phyloP scores from a whole-genome alignment of 2,329 filamentous ascomycete species.

The Cladosporium austrohemisphaericum region DNA sequence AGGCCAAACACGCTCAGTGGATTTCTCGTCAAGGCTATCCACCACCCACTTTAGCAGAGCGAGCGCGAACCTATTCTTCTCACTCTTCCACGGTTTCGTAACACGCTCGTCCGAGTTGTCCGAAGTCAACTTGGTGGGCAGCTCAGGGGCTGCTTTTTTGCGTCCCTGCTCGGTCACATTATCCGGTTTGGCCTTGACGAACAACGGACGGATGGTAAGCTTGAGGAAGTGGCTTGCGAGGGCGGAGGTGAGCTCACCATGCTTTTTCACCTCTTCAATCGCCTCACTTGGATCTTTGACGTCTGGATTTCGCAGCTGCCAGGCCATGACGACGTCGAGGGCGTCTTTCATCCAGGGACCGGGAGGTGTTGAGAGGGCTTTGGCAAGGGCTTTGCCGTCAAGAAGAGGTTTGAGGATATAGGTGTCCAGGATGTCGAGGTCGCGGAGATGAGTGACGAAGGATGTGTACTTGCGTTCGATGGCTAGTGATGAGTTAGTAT shows the following conservation, averaged over 20 bases:
- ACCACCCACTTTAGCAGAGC: slow-evolving; percentile 62
- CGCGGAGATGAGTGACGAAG: slow-evolving; percentile 52
- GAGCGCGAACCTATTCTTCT: slow-evolving; percentile 47
- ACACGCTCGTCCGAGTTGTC: slow-evolving; percentile 36
- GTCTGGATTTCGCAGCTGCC: slow-evolving; percentile 80
- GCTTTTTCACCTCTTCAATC: slow-evolving; percentile 42
- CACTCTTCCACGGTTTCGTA: slow-evolving; percentile 60
- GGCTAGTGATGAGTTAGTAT: slow-evolving; percentile 28
- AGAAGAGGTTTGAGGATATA: slow-evolving; percentile 51
- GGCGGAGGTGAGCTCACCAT: slow-evolving; percentile 48
- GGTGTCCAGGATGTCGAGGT: slow-evolving; percentile 50
- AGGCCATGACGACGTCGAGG: slow-evolving; percentile 74
- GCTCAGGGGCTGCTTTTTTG: slow-evolving; percentile 46
- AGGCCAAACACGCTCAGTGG: slow-evolving; percentile 59
- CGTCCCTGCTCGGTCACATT: slow-evolving; percentile 57
- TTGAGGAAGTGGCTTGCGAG: slow-evolving; percentile 57
- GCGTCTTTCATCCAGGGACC: slow-evolving; percentile 83
- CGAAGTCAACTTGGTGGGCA: slow-evolving; percentile 36
- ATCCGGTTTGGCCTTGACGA: slow-evolving; percentile 54
- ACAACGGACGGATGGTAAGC: slow-evolving; percentile 63
- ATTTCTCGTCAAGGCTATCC: slow-evolving; percentile 46
- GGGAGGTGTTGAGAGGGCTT: slow-evolving; percentile 62
- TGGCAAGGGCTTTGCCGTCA: slow-evolving; percentile 70
- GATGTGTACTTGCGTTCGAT: slow-evolving; percentile 50
- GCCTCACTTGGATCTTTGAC: slow-evolving; percentile 53